phyloP scores from a whole-genome alignment of 2,329 filamentous ascomycete genomes.

The Ophiostoma australiae region DNA sequence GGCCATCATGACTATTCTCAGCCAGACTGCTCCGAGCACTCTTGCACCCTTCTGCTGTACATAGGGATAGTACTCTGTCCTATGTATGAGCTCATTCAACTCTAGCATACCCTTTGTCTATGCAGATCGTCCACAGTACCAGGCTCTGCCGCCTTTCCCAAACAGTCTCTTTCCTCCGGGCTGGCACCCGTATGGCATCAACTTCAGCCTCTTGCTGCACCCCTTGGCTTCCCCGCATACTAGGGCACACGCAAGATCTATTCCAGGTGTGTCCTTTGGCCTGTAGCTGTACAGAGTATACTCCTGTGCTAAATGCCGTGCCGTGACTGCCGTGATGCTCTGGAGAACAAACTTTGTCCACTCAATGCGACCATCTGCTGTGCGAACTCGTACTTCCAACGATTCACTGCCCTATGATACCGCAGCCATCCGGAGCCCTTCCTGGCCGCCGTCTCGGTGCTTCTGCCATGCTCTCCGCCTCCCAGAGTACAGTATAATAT shows the following conservation, averaged over 20 bases:
- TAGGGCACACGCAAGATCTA: too few relatives aligned
- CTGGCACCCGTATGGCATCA: background rate
- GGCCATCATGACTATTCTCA: background rate
- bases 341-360: background rate
- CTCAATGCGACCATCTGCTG: background rate
- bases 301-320: background rate
- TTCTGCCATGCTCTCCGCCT: background rate
- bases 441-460: background rate
- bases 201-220: background rate
- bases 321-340: background rate
- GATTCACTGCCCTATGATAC: background rate
- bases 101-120: background rate
- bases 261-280: background rate
- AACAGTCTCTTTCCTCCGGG: slow-evolving; percentile 5
- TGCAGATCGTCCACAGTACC: background rate
- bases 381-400: background rate
- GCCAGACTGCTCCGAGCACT: background rate
- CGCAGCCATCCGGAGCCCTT: background rate
- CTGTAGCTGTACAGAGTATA: background rate
- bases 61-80: too few relatives aligned
- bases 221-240: background rate
- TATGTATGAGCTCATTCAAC: too few relatives aligned
- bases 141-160: background rate
- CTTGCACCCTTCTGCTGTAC: background rate
- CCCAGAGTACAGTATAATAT: background rate